A percentile compares a stretch with the other conserved stretches of the same genome.
Conservation (phyloP, 148 eudicot genomes). For the Amaranthus cruentus region DNA sequence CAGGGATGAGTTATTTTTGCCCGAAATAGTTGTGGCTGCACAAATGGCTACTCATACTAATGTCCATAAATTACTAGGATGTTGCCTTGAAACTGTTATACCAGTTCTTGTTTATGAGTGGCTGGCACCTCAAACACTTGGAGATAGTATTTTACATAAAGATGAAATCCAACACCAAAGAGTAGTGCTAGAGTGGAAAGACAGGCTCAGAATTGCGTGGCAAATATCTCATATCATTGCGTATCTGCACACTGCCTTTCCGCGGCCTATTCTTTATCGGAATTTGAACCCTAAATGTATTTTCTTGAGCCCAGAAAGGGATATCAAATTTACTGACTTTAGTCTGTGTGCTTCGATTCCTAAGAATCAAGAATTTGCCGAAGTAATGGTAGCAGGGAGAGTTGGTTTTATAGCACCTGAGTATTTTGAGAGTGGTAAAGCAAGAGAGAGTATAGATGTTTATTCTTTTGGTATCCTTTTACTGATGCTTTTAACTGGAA, state of each 20-base stretch:
- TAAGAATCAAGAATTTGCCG: background rate
- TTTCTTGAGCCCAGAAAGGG: background rate
- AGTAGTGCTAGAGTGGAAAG: slow-evolving; percentile 2
- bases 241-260: too few species aligned
- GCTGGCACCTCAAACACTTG: background rate
- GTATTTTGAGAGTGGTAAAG: background rate
- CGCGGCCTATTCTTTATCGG: background rate
- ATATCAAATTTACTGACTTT: slow-evolving; percentile 2
- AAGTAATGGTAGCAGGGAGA: background rate
- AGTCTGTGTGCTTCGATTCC: slow-evolving; percentile 5
- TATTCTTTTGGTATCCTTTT: background rate
- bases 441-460: background rate
- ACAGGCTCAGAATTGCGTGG: slow-evolving; percentile 6
- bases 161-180: background rate
- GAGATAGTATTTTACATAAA: background rate
- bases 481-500: slow-evolving; percentile 8
- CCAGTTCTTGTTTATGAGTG: slow-evolving; percentile 12
- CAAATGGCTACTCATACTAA: background rate
- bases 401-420: background rate
- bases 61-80: slow-evolving; percentile 8
- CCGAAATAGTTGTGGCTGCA: slow-evolving; percentile 4
- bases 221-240: too few species aligned
- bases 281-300: background rate
- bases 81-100: background rate
- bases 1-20: background rate